Base-by-base conservation (phyloP, 495 filamentous ascomycete genomes). In the Rhypophila decipiens region DNA sequence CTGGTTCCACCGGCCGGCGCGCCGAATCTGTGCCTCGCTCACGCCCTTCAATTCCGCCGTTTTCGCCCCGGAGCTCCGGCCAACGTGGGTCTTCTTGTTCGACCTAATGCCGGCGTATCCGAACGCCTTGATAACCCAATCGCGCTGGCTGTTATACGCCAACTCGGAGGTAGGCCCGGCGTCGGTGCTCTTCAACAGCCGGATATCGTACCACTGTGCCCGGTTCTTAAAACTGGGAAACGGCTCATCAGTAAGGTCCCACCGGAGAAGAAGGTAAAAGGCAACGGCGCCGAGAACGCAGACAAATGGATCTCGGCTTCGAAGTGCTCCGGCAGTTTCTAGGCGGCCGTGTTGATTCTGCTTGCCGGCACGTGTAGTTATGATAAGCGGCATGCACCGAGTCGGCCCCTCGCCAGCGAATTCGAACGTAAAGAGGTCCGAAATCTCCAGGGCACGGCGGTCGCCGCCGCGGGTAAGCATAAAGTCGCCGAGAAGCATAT, bases 391-490 rank as follows among this genome's bases (percentile, higher is more conserved):
- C 38, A 40, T 40, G 23, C 38, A 40, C 5, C 38, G 38, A 19
- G 38, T 40, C 11, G 38, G 38, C 13, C 38, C 38, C 19, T 40
- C 38, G 11, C 19, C 19, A 21, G 23, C 38, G 19, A 40, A 40
- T 19, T 40, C 38, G 19, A 40, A 40, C 17, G 38, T 40, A 22
- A 40, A 40, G 12, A 40, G 38, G 23, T 40, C 38, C 19, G 38
- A 40, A 20, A 40, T 13, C 38, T 40, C 38, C 11, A 40, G 19
- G 19, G n/a, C 19, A 3, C 38, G 38, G 19, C 38, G 38, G 19
- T 40, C 38, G 19, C 38, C 38, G 19, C 38, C 38, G n/a, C 38
- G 38, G 19, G 38, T 40, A 19, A 40, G 38, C 38, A 40, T 40
- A 22, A 12, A 40, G 38, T 40, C 17, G 19, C 38, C 19, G 38